Evolutionary conservation across 371 early-diverging fungal species (phyloP).

Genomic region (Parasitella parasitica): DNA sequence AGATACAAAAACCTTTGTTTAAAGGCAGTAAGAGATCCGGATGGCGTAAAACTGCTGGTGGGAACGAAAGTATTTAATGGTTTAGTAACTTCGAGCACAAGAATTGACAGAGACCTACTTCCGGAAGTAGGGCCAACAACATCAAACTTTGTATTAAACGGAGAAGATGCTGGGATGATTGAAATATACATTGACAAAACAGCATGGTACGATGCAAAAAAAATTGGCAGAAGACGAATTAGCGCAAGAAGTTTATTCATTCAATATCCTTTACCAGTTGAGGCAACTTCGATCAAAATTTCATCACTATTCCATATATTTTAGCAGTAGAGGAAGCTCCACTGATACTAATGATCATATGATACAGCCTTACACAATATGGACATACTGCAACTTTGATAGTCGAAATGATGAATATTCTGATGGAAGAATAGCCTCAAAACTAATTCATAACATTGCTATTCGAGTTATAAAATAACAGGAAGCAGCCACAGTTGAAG

Average conservation of each 20-base stretch:
- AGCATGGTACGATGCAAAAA: too few relatives aligned
- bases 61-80: slow-evolving; percentile 6
- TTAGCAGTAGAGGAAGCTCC: background rate
- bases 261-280: slow-evolving; percentile 11
- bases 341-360: slow-evolving; percentile 4
- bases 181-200: too few relatives aligned
- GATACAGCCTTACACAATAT: slow-evolving; percentile 12
- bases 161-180: slow-evolving; percentile 8
- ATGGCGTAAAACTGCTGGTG: slow-evolving; percentile 10
- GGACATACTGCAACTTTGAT: slow-evolving; percentile 14
- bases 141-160: slow-evolving; percentile 7
- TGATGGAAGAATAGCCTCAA: too few relatives aligned
- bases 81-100: slow-evolving; percentile 12
- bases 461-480: slow-evolving; percentile 5
- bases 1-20: too few relatives aligned
- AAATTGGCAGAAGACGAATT: background rate
- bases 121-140: background rate
- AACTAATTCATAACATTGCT: background rate
- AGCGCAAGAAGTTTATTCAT: slow-evolving; percentile 10
- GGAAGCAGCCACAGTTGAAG: slow-evolving; percentile 9
- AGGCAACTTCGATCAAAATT: background rate
- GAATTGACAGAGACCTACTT: slow-evolving; percentile 7
- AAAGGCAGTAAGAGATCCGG: too few relatives aligned
- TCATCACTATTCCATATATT: slow-evolving; percentile 9
- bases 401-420: background rate